Evolutionary conservation across 2,329 filamentous ascomycete genomes (phyloP).

Genomic region (Cryphonectria naterciae): DNA sequence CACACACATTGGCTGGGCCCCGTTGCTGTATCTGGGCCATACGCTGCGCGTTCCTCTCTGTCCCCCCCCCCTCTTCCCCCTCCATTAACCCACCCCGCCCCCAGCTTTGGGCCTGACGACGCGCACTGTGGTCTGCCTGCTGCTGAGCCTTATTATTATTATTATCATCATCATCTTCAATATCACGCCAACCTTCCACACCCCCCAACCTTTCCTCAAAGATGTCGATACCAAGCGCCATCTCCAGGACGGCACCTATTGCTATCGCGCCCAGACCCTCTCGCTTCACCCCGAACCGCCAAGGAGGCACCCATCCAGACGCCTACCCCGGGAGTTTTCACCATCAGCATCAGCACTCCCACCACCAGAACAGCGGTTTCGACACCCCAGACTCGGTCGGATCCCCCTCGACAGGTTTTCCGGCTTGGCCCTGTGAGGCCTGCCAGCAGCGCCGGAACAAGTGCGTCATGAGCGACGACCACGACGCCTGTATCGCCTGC

Average conservation of each 20-base stretch:
- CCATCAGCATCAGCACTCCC: slow-evolving; percentile 11
- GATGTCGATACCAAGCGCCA: slow-evolving; percentile 59
- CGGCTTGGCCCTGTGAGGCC: slow-evolving; percentile 67
- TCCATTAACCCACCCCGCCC: background rate
- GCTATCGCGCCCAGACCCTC: slow-evolving; percentile 67
- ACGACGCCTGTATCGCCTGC: slow-evolving; percentile 73
- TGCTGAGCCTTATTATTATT: background rate
- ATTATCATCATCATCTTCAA: background rate
- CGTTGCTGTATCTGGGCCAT: background rate
- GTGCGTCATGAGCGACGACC: slow-evolving; percentile 76
- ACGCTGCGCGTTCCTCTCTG: background rate
- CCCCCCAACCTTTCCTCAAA: slow-evolving; percentile 34
- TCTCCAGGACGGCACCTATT: slow-evolving; percentile 66
- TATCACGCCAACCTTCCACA: slow-evolving; percentile 6
- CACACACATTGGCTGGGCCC: slow-evolving; percentile 1
- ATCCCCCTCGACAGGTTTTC: slow-evolving; percentile 45
- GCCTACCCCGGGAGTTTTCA: slow-evolving; percentile 55
- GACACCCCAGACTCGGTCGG: slow-evolving; percentile 54
- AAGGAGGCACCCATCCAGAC: slow-evolving; percentile 54
- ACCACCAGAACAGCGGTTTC: slow-evolving; percentile 40
- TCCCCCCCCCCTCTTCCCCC: too few relatives aligned
- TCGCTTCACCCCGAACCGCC: slow-evolving; percentile 49
- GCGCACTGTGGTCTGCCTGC: background rate
- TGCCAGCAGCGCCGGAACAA: slow-evolving; percentile 75
- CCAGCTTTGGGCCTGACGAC: background rate